Conservation (phyloP, 2,329 filamentous ascomycete species). For the Penicillium sp. region DNA sequence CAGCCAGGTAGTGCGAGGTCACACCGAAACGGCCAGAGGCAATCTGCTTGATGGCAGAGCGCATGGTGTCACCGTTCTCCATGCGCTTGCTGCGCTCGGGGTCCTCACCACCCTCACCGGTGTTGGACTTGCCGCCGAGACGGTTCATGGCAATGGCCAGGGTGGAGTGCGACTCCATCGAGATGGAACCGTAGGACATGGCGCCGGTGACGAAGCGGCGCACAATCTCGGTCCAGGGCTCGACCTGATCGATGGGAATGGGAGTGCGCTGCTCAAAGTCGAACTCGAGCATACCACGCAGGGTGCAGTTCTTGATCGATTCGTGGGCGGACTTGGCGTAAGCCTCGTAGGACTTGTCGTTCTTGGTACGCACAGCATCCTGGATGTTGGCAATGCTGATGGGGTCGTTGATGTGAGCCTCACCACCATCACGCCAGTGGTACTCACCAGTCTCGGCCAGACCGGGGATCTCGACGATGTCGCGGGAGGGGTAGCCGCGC, state of each 20-base stretch:
- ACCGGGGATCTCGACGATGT: constrained; percentile 74
- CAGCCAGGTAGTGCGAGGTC: constrained; percentile 89
- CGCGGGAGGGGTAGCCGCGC: constrained; percentile 81
- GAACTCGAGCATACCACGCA: constrained; percentile 92
- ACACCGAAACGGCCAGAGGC: constrained; percentile 95
- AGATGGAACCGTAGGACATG: constrained; percentile 98
- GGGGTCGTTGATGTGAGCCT: constrained; percentile 93
- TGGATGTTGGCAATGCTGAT: constrained; percentile 95
- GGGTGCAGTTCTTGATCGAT: constrained; percentile 93
- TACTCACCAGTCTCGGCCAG: constrained; percentile 94
- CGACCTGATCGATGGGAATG: constrained; percentile 93
- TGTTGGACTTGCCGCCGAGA: constrained; percentile 95
- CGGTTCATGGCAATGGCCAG: constrained; percentile 96
- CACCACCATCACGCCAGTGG: constrained; percentile 96
- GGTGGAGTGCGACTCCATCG: constrained; percentile 97
- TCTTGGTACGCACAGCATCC: constrained; percentile 94
- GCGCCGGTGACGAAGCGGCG: constrained; percentile 94
- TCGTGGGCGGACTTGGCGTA: constrained; percentile 93
- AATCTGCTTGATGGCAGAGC: constrained; percentile 96
- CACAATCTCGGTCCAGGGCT: constrained; percentile 97
- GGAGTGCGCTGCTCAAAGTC: constrained; percentile 84
- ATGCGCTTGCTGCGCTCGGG: constrained; percentile 83
- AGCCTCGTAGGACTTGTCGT: constrained; percentile 97
- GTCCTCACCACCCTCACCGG: constrained; percentile 95
- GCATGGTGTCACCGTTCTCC: constrained; percentile 94